A percentile compares a stretch with the other conserved stretches of the same genome.
These are phyloP conservation scores for Vaccinium myrtillus DNA, from an alignment of 148 eudicot genomes.

Conservation along the genomic window DNA sequence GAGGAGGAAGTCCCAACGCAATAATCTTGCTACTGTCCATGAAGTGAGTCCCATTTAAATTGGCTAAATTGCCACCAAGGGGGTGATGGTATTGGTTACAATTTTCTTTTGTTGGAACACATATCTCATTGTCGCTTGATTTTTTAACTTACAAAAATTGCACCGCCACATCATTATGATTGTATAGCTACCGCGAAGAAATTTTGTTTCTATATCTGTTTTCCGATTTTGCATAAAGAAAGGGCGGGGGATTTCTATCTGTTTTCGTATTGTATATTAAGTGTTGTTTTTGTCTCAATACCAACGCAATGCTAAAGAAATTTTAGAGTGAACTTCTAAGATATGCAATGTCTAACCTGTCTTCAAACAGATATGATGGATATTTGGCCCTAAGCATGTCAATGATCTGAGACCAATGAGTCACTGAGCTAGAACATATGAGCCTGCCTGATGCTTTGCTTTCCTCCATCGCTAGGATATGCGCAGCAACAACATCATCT, in stretches of 20 bases:
- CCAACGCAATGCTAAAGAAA: background rate
- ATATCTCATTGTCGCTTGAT: background rate
- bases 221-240: background rate
- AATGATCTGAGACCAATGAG: constrained; percentile 85
- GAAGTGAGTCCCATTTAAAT: background rate
- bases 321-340: background rate
- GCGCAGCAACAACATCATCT: constrained; percentile 71
- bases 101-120: background rate
- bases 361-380: constrained; percentile 61
- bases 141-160: no score
- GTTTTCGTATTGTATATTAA: background rate
- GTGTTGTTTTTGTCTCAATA: background rate
- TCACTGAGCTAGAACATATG: constrained; percentile 76
- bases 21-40: constrained; percentile 77
- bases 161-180: background rate
- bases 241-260: no score
- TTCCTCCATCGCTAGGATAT: constrained; percentile 86
- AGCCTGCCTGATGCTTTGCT: constrained; percentile 69
- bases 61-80: background rate
- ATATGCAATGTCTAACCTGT: constrained; percentile 40
- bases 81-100: background rate
- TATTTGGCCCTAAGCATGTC: constrained; percentile 71
- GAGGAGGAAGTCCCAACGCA: constrained; percentile 61
- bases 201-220: no score
- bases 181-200: background rate